These are phyloP conservation scores for Coelastrella sp. DNA, from an alignment of 139 green algal genomes.

Conservation along the genomic window DNA sequence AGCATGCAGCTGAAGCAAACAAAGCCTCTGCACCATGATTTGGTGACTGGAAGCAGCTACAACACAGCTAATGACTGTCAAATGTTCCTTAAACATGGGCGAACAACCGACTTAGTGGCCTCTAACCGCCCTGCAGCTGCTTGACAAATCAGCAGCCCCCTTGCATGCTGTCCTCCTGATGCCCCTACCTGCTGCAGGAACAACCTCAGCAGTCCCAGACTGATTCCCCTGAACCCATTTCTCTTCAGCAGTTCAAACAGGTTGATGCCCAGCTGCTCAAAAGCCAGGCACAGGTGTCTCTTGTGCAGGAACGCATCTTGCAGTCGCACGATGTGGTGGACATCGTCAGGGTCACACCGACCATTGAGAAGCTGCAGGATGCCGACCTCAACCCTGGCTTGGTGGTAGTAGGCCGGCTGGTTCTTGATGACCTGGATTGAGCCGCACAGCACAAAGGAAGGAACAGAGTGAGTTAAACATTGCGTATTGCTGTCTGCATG, in stretches of 20 bases:
- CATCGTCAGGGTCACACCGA: constrained; percentile 81
- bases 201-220: constrained; percentile 87
- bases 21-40: too few species aligned
- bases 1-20: too few species aligned
- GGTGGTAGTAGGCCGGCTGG: constrained; percentile 96
- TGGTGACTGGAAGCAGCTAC: too few species aligned
- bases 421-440: constrained; percentile 98
- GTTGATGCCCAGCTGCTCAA: constrained; percentile 97
- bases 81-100: too few species aligned
- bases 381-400: constrained; percentile 80
- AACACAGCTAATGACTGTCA: too few species aligned
- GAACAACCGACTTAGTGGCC: too few species aligned
- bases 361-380: constrained; percentile 95
- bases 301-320: constrained; percentile 92
- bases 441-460: too few species aligned
- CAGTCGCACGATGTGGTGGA: constrained; percentile 95
- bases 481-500: too few species aligned
- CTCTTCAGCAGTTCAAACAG: constrained; percentile 97
- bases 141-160: not conserved
- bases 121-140: not conserved
- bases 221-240: constrained; percentile 93
- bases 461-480: too few species aligned
- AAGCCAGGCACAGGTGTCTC: constrained; percentile 97
- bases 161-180: not conserved
- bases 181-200: constrained; percentile 77